Conservation (phyloP, 164 flowering plant species). For the Annona cherimola region DNA sequence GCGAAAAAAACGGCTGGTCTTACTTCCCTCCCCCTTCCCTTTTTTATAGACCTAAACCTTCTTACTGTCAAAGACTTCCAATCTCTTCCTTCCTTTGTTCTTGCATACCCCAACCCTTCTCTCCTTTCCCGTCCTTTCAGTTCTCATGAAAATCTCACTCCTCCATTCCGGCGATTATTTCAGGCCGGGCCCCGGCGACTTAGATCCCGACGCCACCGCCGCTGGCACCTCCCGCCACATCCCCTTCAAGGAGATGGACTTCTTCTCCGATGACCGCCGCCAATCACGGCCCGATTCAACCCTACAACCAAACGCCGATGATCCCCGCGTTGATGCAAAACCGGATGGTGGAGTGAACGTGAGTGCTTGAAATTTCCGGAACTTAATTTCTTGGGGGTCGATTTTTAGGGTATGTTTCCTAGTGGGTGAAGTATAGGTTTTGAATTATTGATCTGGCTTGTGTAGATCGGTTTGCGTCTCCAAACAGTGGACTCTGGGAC, state of each 20-base stretch:
- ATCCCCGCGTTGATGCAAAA: background rate
- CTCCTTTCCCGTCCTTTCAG: background rate
- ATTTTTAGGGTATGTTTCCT: background rate
- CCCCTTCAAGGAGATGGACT: constrained; percentile 15
- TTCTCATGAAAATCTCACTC: constrained; percentile 23
- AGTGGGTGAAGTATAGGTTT: background rate
- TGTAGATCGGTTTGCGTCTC: constrained; percentile 17
- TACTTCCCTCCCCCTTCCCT: constrained; percentile 3
- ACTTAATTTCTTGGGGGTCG: background rate
- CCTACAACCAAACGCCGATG: background rate
- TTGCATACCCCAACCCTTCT: constrained; percentile 2
- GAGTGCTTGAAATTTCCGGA: constrained; percentile 2
- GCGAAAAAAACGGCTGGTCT: constrained; percentile 26
- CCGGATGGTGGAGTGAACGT: constrained; percentile 8
- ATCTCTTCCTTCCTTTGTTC: background rate
- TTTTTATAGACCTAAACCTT: constrained; percentile 7
- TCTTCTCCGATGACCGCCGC: constrained; percentile 13
- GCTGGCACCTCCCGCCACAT: background rate
- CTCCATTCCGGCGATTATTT: constrained; percentile 25
- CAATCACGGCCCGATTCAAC: background rate
- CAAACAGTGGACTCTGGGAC: constrained; percentile 1
- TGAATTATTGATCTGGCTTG: background rate
- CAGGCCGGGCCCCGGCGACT: constrained; percentile 12
- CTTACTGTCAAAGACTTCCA: constrained; percentile 11
- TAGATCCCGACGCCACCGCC: constrained; percentile 6